Conservation (phyloP, 2,329 filamentous ascomycete genomes). For the Didymella lethalis region DNA sequence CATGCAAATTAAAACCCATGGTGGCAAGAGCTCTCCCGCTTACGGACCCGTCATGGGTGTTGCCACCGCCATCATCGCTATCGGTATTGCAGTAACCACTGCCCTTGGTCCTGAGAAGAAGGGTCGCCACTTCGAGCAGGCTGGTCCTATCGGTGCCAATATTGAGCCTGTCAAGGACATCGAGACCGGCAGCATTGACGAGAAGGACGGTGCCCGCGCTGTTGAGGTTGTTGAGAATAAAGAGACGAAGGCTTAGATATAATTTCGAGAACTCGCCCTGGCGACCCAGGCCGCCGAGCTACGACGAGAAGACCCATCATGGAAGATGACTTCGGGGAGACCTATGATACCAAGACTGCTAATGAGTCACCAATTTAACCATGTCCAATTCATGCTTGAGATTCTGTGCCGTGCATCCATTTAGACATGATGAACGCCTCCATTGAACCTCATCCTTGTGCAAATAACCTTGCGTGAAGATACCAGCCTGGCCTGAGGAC, state of each 20-base stretch:
- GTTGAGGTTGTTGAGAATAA: conserved; percentile 33
- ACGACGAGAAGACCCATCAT: not conserved
- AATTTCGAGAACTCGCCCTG: conserved; percentile 10
- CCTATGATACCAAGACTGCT: conserved; percentile 10
- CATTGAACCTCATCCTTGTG: not conserved
- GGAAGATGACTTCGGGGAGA: not conserved
- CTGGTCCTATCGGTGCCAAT: conserved; percentile 59
- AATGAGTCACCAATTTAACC: conserved; percentile 10
- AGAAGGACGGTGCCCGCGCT: conserved; percentile 36
- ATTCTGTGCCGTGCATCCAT: not conserved
- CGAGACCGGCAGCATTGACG: conserved; percentile 40
- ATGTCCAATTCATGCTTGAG: not conserved
- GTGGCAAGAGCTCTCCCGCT: conserved; percentile 68
- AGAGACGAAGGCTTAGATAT: conserved; percentile 16
- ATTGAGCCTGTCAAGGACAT: conserved; percentile 38
- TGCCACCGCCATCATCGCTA: conserved; percentile 77
- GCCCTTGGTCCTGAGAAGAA: conserved; percentile 77
- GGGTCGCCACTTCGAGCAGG: conserved; percentile 73
- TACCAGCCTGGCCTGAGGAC: not conserved
- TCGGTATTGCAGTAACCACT: conserved; percentile 72
- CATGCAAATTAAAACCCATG: conserved; percentile 57
- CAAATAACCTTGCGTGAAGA: not conserved
- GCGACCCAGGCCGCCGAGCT: conserved; percentile 13
- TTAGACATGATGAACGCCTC: not conserved
- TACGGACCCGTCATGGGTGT: conserved; percentile 80